Base-by-base conservation (phyloP, 169 alveolate species). In the Babesia divergens region DNA sequence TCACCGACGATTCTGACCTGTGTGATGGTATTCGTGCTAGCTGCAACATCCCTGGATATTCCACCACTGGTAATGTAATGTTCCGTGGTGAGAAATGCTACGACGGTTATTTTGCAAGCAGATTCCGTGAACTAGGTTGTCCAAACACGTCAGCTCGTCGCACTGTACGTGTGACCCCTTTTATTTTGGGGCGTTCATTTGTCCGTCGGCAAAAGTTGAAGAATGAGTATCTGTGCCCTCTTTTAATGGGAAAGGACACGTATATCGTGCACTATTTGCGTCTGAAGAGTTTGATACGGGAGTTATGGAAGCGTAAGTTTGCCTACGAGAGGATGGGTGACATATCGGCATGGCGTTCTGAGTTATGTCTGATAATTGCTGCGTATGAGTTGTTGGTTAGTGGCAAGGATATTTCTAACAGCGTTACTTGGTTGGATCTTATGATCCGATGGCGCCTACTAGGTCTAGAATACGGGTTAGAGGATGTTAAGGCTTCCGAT, bases 21-120 rank as follows among this genome's bases (percentile, higher is more conserved):
- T 65, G 65, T 7, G 82, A 59, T 44, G 86, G 86, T 24, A 40
- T 86, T 8, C 64, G 86, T 5, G 92, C 88, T 26, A 82, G 90
- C n/a, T 82, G 86, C 64, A 77, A 86, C 24, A 82, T 86, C 31
- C 92, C 92, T 32, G 66, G 74, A 65, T 43, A 68, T 32, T 86
- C 92, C 1, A 60, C 82, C 34, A 74, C 67, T 11, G 56, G 67
- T n/a, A 54, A 54, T 47, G 85, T 76, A 32, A 58, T 64, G 29
- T 86, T 79, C 76, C 47, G 87, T 29, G 84, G 84, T 46, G 59
- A 82, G 66, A 66, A 53, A 52, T 75, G 88, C 51, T 75, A 76
- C 37, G 92, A 86, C 77, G 92, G 92, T 6, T 76, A 71, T 34
- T 82, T 86, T 42, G 74, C 88, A 20, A 53, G 76, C 14, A 53